phyloP scores from a whole-genome alignment of 2,329 filamentous ascomycete genomes.

The Epichloe sylvatica region DNA sequence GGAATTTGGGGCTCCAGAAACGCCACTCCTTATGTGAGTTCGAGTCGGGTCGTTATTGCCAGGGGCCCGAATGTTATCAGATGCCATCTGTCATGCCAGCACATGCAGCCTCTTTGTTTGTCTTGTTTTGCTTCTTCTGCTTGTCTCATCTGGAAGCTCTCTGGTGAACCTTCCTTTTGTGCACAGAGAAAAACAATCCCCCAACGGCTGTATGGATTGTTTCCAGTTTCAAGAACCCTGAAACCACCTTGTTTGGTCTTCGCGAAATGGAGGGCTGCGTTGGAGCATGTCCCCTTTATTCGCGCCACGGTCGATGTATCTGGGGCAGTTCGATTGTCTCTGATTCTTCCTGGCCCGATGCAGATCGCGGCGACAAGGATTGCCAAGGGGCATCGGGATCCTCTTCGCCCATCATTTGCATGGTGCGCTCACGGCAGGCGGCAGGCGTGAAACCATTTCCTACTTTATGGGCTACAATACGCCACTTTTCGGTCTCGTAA shows the following conservation, averaged over 20 bases:
- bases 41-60: no score
- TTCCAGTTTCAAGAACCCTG: not conserved
- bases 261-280: not conserved
- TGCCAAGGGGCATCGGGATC: conserved; percentile 34
- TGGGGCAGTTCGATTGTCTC: conserved; percentile 10
- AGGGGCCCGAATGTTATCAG: no score
- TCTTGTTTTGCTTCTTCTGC: no score
- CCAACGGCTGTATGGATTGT: not conserved
- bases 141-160: no score
- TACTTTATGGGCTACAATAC: conserved; percentile 80
- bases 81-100: not conserved
- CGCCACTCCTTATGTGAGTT: not conserved
- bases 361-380: conserved; percentile 36
- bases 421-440: conserved; percentile 70
- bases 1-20: not conserved
- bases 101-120: not conserved
- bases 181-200: no score
- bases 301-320: conserved; percentile 10
- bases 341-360: conserved; percentile 9
- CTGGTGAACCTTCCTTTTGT: no score
- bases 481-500: conserved; percentile 87
- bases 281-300: not conserved
- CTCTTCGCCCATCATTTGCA: conserved; percentile 42
- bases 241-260: not conserved
- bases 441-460: conserved; percentile 78